phyloP scores from a whole-genome alignment of 2,329 filamentous ascomycete species.

The Scolecobasidium constrictum region DNA sequence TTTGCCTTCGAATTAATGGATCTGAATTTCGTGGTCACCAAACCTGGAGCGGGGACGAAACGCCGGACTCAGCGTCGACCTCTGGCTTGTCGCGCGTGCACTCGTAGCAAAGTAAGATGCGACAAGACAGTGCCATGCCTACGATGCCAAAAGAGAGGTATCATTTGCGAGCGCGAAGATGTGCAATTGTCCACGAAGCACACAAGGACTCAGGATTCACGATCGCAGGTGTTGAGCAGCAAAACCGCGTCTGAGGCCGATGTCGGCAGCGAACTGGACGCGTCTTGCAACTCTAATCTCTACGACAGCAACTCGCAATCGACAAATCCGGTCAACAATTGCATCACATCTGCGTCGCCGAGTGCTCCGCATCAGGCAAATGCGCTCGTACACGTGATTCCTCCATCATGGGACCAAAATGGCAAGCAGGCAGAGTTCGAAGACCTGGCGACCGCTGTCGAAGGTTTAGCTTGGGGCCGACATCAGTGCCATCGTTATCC shows the following conservation, averaged over 20 bases:
- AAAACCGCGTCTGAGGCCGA: no score
- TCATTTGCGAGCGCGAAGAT: conserved; percentile 10
- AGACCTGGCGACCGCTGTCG: not conserved
- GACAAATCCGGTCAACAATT: no score
- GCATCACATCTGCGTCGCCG: no score
- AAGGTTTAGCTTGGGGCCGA: conserved; percentile 4
- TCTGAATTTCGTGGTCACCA: no score
- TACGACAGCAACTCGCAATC: no score
- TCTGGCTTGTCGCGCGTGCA: conserved; percentile 10
- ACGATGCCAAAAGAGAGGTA: conserved; percentile 10
- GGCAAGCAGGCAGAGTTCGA: conserved; percentile 10
- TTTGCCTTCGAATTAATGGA: no score
- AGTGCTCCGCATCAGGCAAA: no score
- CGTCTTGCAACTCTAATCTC: no score
- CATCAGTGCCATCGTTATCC: conserved; percentile 4
- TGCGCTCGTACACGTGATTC: no score
- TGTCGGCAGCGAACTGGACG: no score
- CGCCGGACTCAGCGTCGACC: conserved; percentile 1
- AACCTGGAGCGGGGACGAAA: not conserved
- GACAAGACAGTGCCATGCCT: conserved; percentile 14
- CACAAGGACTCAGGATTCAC: not conserved
- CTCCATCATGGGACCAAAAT: no score
- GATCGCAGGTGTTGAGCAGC: no score
- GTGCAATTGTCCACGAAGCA: conserved; percentile 9
- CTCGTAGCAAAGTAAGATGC: conserved; percentile 13